Base-by-base conservation (phyloP, 192 early-diverging fungal species). In the Backusella morwellensis region DNA sequence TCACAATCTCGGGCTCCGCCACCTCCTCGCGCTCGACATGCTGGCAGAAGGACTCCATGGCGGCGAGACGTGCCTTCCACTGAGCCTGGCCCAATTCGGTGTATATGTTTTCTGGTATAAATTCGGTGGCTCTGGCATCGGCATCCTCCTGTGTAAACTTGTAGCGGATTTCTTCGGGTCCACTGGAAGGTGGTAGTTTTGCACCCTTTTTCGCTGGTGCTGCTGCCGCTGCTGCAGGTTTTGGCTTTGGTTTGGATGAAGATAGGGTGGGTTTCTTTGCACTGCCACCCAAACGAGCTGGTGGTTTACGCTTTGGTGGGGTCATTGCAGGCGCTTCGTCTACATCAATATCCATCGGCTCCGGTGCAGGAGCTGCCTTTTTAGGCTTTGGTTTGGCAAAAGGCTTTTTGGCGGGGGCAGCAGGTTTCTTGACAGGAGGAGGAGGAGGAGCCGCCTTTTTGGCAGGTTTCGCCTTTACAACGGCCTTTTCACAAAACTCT, bases 41-140 rank as follows among this genome's bases (percentile, higher is more conserved):
- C 66, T 90, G 89, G 29, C 89, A 80, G 23, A 99, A 84, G 36
- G 88, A 86, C 35, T 97, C 94, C 80, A 94, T 95, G 3, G 87
- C 88, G 76, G 90, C 95, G 79, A 99, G 84, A 17, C 98, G 87
- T 3, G 88, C 85, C 77, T 99, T 99, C 98, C 98, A 99, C 68
- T 86, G 86, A 4, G 90, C 82, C 70, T 94, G 92, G 0, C 82
- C 80, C 63, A 97, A 86, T 38, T 91, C 85, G 4, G 80, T 80
- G 52, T 92, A 85, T 42, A 95, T 75, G 0, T 83, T 85, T 38
- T 86, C 88, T 4, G 91, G 87, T 70, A 95, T 78, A 21, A 88
- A 85, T 34, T 88, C 90, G 11, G 88, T 85, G 40, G 93, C 89
- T 40, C 83, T 83, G 9, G 91, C 90, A 66, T 91, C 92, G 47